phyloP scores from a whole-genome alignment of 257 asterid species.

The Jasminum sambac region DNA sequence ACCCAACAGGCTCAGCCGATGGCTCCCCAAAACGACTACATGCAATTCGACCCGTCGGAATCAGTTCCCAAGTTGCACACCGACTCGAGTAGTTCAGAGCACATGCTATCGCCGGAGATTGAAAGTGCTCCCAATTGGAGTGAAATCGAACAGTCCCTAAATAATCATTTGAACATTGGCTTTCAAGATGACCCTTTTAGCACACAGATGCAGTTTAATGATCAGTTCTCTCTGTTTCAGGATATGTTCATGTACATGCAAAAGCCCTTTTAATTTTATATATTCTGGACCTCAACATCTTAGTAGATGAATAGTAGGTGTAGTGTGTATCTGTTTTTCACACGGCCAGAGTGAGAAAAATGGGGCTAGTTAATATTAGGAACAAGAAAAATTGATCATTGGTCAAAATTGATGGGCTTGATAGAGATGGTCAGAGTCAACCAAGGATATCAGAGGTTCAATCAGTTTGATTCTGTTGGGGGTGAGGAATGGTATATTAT shows the following conservation, averaged over 20 bases:
- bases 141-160: constrained; percentile 38
- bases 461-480: background rate
- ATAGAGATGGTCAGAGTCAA: constrained; percentile 20
- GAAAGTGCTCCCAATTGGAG: constrained; percentile 59
- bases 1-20: constrained; percentile 13
- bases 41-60: constrained; percentile 45
- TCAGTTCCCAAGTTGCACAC: constrained; percentile 57
- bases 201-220: constrained; percentile 47
- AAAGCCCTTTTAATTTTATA: constrained; percentile 39
- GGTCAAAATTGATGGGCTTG: constrained; percentile 34
- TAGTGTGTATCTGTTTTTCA: constrained; percentile 14
- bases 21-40: constrained; percentile 22
- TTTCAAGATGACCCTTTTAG: constrained; percentile 53
- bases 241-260: constrained; percentile 57
- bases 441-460: background rate
- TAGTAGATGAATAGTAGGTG: background rate
- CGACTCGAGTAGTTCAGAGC: constrained; percentile 69
- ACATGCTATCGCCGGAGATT: constrained; percentile 54
- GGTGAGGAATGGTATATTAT: background rate
- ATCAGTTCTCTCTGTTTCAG: constrained; percentile 44
- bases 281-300: constrained; percentile 1
- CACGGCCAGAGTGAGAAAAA: background rate
- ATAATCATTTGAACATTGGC: constrained; percentile 49
- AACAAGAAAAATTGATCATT: constrained; percentile 10
- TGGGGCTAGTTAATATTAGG: constrained; percentile 19